Conservation (phyloP, 257 asterid genomes). For the Penstemon davidsonii region DNA sequence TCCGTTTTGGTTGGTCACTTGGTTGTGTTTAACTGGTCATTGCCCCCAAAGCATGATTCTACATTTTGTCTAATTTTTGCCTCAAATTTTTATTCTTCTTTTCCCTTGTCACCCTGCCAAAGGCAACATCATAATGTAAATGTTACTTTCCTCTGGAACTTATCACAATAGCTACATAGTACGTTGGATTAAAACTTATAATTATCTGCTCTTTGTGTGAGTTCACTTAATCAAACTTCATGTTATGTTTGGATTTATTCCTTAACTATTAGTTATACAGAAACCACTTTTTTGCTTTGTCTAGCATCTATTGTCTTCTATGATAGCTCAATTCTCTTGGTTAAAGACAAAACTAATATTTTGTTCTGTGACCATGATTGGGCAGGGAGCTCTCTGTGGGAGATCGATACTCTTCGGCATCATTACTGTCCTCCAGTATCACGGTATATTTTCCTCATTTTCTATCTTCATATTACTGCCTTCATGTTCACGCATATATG, state of each 20-base stretch:
- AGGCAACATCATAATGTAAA: background rate
- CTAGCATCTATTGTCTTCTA: too few species aligned
- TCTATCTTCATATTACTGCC: background rate
- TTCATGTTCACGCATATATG: background rate
- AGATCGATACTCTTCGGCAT: constrained; percentile 77
- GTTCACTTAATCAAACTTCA: too few species aligned
- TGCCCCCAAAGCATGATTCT: background rate
- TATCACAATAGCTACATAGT: too few species aligned
- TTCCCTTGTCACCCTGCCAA: background rate
- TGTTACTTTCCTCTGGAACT: too few species aligned
- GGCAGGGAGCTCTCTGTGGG: constrained; percentile 96
- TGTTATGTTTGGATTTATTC: too few species aligned
- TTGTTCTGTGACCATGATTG: constrained; percentile 22
- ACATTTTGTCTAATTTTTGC: background rate
- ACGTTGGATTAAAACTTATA: background rate
- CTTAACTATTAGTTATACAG: too few species aligned
- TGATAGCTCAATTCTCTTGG: background rate
- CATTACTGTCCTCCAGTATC: constrained; percentile 91
- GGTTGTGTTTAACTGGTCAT: background rate
- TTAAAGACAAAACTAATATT: constrained; percentile 13
- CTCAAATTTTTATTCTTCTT: background rate
- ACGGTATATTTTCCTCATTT: constrained; percentile 42
- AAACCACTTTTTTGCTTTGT: too few species aligned
- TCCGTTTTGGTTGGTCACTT: too few species aligned
- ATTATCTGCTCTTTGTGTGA: too few species aligned